phyloP scores from a whole-genome alignment of 305 asterid species.

The Fraxinus ornus region DNA sequence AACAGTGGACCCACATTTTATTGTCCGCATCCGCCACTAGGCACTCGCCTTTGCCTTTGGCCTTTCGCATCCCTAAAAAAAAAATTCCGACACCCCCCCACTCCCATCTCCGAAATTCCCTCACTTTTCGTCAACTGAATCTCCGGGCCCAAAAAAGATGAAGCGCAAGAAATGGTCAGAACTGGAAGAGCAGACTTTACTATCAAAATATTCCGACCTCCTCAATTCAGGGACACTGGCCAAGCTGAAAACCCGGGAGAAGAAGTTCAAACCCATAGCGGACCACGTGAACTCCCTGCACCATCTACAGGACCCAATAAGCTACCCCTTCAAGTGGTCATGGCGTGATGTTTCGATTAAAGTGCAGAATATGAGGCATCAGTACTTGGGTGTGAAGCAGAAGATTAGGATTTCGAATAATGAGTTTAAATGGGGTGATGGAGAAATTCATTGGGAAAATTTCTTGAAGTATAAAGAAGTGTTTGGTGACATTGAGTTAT shows the following conservation, averaged over 20 bases:
- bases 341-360: slow-evolving; percentile 96
- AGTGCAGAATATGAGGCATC: slow-evolving; percentile 96
- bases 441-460: slow-evolving; percentile 89
- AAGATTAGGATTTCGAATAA: slow-evolving; percentile 61
- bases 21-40: background rate
- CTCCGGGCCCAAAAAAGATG: slow-evolving; percentile 35
- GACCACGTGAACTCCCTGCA: slow-evolving; percentile 80
- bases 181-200: slow-evolving; percentile 68
- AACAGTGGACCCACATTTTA: background rate
- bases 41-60: background rate
- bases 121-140: background rate
- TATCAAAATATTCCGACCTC: slow-evolving; percentile 69
- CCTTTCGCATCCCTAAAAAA: background rate
- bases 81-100: background rate
- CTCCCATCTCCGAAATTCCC: slow-evolving; percentile 7
- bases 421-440: slow-evolving; percentile 84
- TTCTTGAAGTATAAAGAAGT: slow-evolving; percentile 79
- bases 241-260: slow-evolving; percentile 92
- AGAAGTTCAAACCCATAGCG: slow-evolving; percentile 88
- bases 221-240: slow-evolving; percentile 59
- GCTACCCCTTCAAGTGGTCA: slow-evolving; percentile 87
- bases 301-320: slow-evolving; percentile 66
- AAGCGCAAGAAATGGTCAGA: slow-evolving; percentile 99
- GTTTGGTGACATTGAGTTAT: slow-evolving; percentile 79
- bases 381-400: slow-evolving; percentile 89